Percentiles rank a stretch among this genome's conserved stretches.
These are phyloP conservation scores for Rhizoclosmatium globosum DNA, from an alignment of 192 early-diverging fungal genomes.

Conservation along the genomic window DNA sequence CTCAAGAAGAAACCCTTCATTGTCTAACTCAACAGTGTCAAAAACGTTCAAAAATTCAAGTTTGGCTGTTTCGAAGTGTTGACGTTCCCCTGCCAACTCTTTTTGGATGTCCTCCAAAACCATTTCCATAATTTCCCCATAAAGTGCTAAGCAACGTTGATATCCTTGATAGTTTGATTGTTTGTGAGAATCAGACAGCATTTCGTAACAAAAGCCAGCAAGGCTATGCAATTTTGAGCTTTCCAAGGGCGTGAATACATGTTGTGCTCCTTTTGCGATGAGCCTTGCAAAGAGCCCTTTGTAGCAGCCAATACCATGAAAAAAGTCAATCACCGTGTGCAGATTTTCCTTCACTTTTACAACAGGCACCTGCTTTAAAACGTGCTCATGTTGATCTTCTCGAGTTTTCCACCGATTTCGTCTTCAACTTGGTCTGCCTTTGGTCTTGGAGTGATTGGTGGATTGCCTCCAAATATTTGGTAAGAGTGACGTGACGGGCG, in stretches of 20 bases:
- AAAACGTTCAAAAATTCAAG: not conserved
- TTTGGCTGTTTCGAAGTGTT: not conserved
- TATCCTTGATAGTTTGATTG: not conserved
- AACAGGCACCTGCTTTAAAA: not conserved
- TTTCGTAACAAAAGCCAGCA: too few species aligned
- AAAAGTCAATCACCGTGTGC: not conserved
- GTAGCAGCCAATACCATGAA: not conserved
- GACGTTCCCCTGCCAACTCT: not conserved
- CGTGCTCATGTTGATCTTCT: not conserved
- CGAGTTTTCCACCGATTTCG: not conserved
- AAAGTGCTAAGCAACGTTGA: not conserved
- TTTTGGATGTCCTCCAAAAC: not conserved
- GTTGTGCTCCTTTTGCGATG: too few species aligned
- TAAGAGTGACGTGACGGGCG: not conserved
- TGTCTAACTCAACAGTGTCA: not conserved
- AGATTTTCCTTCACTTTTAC: not conserved
- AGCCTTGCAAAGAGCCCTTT: not conserved
- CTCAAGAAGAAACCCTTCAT: not conserved
- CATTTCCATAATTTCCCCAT: not conserved
- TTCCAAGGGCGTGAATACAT: too few species aligned
- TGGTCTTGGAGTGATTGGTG: not conserved
- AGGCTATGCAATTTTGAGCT: too few species aligned
- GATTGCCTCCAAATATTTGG: not conserved
- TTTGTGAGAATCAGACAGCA: not conserved
- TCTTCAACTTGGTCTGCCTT: not conserved